phyloP scores from a whole-genome alignment of 306 rosid genomes.

The Castanopsis chinensis region DNA sequence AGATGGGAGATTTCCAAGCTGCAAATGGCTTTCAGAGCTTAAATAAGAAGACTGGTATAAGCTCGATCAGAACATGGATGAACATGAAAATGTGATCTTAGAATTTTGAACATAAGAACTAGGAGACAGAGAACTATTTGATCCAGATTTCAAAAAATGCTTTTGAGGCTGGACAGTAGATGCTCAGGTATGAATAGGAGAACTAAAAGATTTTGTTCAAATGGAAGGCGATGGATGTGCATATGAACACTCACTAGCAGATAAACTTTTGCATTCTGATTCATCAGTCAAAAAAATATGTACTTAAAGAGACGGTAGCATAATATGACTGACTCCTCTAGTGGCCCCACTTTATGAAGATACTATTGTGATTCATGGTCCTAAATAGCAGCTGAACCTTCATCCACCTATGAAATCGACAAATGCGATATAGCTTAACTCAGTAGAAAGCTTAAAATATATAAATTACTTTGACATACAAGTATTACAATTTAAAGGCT shows the following conservation, averaged over 20 bases:
- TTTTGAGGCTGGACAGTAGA: slow-evolving; percentile 15
- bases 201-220: slow-evolving; percentile 11
- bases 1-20: slow-evolving; percentile 43
- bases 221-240: slow-evolving; percentile 31
- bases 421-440: background rate
- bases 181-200: slow-evolving; percentile 12
- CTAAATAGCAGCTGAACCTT: slow-evolving; percentile 20
- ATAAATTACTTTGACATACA: background rate
- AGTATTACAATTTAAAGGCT: background rate
- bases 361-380: slow-evolving; percentile 24
- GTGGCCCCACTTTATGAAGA: slow-evolving; percentile 17
- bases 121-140: slow-evolving; percentile 14
- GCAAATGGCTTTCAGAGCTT: slow-evolving; percentile 26
- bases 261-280: slow-evolving; percentile 27
- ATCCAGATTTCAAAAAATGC: slow-evolving; percentile 3
- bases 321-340: slow-evolving; percentile 24
- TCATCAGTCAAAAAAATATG: slow-evolving; percentile 24
- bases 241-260: slow-evolving; percentile 20
- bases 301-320: slow-evolving; percentile 1
- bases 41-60: slow-evolving; percentile 40
- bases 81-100: slow-evolving; percentile 31
- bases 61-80: slow-evolving; percentile 43
- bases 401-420: slow-evolving; percentile 1
- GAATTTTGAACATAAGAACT: slow-evolving; percentile 13
- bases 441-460: background rate